These are phyloP conservation scores for Trichoderma arundinaceum DNA, from an alignment of 2,329 filamentous ascomycete genomes.

Conservation along the genomic window DNA sequence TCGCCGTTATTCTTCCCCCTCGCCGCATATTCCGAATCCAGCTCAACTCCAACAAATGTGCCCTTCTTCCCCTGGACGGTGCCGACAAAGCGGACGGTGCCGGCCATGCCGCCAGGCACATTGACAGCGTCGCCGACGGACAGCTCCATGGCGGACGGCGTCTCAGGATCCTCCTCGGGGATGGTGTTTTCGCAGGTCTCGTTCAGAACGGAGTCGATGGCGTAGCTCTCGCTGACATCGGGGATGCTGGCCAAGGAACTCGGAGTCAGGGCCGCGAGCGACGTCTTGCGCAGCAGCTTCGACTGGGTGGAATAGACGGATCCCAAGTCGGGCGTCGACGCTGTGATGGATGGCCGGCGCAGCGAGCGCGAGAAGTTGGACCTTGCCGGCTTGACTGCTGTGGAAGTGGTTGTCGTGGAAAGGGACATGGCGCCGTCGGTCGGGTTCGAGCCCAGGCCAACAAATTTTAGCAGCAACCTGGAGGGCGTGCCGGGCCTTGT, in stretches of 20 bases:
- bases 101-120: constrained; percentile 91
- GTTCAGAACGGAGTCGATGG: constrained; percentile 58
- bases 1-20: constrained; percentile 96
- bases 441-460: constrained; percentile 18
- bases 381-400: constrained; percentile 33
- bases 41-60: constrained; percentile 88
- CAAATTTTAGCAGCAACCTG: constrained; percentile 9
- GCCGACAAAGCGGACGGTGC: constrained; percentile 87
- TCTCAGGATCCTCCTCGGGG: constrained; percentile 59
- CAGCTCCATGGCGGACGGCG: constrained; percentile 59
- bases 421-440: constrained; percentile 33
- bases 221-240: constrained; percentile 69
- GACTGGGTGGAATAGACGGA: constrained; percentile 57
- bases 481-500: constrained; percentile 33
- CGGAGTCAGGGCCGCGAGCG: constrained; percentile 70
- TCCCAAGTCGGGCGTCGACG: constrained; percentile 65
- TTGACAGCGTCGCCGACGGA: constrained; percentile 84
- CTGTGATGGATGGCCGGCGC: constrained; percentile 54
- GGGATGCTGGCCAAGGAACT: constrained; percentile 68
- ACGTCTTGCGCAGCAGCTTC: constrained; percentile 69
- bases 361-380: constrained; percentile 46
- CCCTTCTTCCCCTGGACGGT: constrained; percentile 87
- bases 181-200: constrained; percentile 44
- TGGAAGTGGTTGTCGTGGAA: constrained; percentile 34
- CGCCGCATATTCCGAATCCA: constrained; percentile 77